Evolutionary conservation across 768 basidiomycete genomes (phyloP).

Genomic region (Gloeopeniophorella convolvens): DNA sequence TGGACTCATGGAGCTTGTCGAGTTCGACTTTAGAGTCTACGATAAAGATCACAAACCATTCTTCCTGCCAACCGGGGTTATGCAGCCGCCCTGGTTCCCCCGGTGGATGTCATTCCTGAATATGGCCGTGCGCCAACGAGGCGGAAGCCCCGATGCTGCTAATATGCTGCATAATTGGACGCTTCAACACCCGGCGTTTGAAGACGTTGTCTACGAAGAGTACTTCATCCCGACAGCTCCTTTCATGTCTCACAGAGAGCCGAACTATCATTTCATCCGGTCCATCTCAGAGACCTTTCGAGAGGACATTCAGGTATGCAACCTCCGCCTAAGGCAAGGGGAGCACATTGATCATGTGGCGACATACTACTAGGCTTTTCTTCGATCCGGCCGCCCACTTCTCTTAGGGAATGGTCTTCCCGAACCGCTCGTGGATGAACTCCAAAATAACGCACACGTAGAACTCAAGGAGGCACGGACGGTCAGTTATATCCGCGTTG

Average conservation of each 20-base stretch:
- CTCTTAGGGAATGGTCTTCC: constrained; percentile 58
- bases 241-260: constrained; percentile 32
- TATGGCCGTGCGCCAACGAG: constrained; percentile 46
- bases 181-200: constrained; percentile 45
- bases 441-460: constrained; percentile 43
- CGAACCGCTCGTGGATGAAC: constrained; percentile 43
- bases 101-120: constrained; percentile 55
- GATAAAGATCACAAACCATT: constrained; percentile 43
- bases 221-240: constrained; percentile 61
- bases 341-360: too few relatives aligned
- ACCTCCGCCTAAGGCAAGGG: too few relatives aligned
- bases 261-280: constrained; percentile 23
- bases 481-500: constrained; percentile 48
- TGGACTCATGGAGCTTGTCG: constrained; percentile 58
- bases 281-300: constrained; percentile 33
- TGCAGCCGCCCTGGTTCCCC: constrained; percentile 51
- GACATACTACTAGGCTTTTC: constrained; percentile 42
- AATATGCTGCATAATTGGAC: constrained; percentile 51
- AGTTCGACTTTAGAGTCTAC: constrained; percentile 66
- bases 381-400: constrained; percentile 60
- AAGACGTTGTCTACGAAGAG: constrained; percentile 49
- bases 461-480: constrained; percentile 46
- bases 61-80: constrained; percentile 34
- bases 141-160: constrained; percentile 61
- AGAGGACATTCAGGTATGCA: constrained; percentile 50